Percentiles rank a stretch among this genome's conserved stretches.
phyloP scores from a whole-genome alignment of 805 yeast species.

The Diddensiella caesifluorescens region DNA sequence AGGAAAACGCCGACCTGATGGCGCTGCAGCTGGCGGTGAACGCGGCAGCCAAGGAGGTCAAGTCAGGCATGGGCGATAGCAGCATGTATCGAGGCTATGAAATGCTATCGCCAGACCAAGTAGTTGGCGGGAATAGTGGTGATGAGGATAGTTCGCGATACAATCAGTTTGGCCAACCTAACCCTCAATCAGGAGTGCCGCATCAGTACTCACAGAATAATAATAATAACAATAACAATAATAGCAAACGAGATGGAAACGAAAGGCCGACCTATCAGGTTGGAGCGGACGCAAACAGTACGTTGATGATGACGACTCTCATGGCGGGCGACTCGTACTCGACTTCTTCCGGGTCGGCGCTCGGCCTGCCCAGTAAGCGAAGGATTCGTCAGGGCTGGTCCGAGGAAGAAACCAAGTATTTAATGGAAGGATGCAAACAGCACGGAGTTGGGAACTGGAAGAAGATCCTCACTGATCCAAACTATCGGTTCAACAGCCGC shows the following conservation, averaged over 20 bases:
- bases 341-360: not conserved
- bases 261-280: slow-evolving; percentile 1
- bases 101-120: not conserved
- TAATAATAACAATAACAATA: not conserved
- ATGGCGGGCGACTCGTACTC: not conserved
- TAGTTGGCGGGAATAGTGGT: not conserved
- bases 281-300: slow-evolving; percentile 2
- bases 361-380: slow-evolving; percentile 25
- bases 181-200: too few species aligned
- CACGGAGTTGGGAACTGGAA: slow-evolving; percentile 45
- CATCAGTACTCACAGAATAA: too few species aligned
- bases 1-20: slow-evolving; percentile 2
- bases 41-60: not conserved
- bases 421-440: slow-evolving; percentile 39
- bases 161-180: too few species aligned
- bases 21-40: slow-evolving; percentile 2
- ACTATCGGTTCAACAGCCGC: slow-evolving; percentile 37
- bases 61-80: not conserved
- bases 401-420: slow-evolving; percentile 38
- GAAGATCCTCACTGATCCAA: slow-evolving; percentile 39
- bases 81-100: not conserved
- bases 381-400: slow-evolving; percentile 40
- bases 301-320: not conserved
- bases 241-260: slow-evolving; percentile 4
- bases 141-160: not conserved